Base-by-base conservation (phyloP, 495 filamentous ascomycete species). In the Neurospora sp. region DNA sequence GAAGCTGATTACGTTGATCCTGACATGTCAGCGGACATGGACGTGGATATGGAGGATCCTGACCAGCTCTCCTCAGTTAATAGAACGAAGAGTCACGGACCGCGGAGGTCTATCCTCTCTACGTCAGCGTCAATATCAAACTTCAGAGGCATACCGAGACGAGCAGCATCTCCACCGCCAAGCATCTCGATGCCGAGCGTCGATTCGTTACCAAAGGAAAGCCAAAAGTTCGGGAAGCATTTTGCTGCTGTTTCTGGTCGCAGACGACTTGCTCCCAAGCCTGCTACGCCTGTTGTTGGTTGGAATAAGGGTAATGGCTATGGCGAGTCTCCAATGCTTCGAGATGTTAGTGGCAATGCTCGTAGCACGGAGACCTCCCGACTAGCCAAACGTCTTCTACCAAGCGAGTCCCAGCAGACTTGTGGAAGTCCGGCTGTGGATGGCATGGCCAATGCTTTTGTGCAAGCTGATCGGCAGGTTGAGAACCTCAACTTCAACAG, bases 381-480 rank as follows among this genome's bases (percentile, higher is more conserved):
- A 28, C 48, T 15, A 15, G 48, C 72, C 31, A 75, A 69, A 28
- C 76, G 72, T 24, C 73, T 85, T 2, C 75, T 85, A n/a, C 83
- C 83, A 8, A 85, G 79, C 74, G 76, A 72, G 8, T 84, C 83
- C 5, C 83, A 85, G 69, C 82, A 81, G 74, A 74, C 71, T 28
- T 78, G 77, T 37, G 59, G 48, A 9, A 86, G 83, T 43, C 84
- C 84, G n/a, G 71, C 74, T 6, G 31, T 83, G 17, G 77, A 73
- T 17, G 84, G 80, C 0, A 84, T 86, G 84, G 84, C 84, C 5
- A 75, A 81, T 37, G 79, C 80, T 21, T 86, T 85, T 69, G 71
- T 78, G 15, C 70, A 73, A 40, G 79, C 74, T 31, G 79, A 76
- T 40, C 21, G 34, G 42, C 28, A 24, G 28, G 13, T 34, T 66